These are phyloP conservation scores for Didymella glomerata DNA, from an alignment of 2,329 filamentous ascomycete genomes.

Conservation along the genomic window DNA sequence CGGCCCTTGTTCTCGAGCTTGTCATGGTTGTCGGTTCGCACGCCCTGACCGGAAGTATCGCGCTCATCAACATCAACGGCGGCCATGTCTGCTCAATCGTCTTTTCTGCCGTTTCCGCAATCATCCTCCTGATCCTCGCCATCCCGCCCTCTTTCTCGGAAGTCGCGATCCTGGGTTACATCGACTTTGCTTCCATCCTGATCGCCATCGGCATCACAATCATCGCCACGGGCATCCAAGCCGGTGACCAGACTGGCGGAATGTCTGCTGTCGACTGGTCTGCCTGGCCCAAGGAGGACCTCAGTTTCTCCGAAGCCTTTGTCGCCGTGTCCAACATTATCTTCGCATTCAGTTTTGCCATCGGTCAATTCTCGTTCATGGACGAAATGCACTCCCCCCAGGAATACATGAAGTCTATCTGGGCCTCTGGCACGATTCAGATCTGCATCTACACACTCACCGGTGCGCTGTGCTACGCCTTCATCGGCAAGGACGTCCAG, in stretches of 20 bases:
- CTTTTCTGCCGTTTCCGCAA: conserved; percentile 25
- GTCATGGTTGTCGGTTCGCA: conserved; percentile 29
- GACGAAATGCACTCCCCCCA: conserved; percentile 26
- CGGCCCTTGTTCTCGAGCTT: conserved; percentile 25
- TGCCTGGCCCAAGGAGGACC: conserved; percentile 24
- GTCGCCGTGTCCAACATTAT: conserved; percentile 26
- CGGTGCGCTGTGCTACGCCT: conserved; percentile 26
- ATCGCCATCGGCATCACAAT: conserved; percentile 28
- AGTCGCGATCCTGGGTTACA: conserved; percentile 26
- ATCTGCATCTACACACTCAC: conserved; percentile 27
- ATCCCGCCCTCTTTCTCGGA: conserved; percentile 26
- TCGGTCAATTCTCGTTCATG: conserved; percentile 26
- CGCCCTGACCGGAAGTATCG: conserved; percentile 25
- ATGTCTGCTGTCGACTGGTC: conserved; percentile 26
- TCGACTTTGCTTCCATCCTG: conserved; percentile 26
- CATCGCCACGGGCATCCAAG: conserved; percentile 25
- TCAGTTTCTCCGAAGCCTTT: conserved; percentile 24
- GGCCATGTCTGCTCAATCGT: conserved; percentile 25
- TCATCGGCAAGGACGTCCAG: conserved; percentile 21
- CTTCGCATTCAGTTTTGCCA: conserved; percentile 27
- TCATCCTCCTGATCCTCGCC: conserved; percentile 26
- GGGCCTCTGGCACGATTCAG: conserved; percentile 23
- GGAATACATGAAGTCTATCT: conserved; percentile 27
- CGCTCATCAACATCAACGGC: conserved; percentile 27
- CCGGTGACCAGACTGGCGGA: conserved; percentile 13